Evolutionary conservation across 1,139 yeast genomes (phyloP), one percentile per base, ranked within the genome.

Genomic region (Geotrichum cucujoidarum): DNA sequence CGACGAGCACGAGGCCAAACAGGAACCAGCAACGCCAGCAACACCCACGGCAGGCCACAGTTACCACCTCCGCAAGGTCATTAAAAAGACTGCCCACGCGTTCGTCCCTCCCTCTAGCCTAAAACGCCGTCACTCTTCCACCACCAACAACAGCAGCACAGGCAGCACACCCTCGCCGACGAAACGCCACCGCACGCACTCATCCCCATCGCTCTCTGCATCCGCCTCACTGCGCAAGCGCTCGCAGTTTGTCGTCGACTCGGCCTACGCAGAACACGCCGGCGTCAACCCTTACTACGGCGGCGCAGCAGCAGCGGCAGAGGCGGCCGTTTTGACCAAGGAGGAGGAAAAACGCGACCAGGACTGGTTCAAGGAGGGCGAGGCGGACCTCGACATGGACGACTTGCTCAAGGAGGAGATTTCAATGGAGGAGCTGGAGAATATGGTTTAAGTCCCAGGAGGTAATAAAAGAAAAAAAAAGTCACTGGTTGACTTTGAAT

Each of bases 61-160:
- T n/a, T 58, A 58, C 40, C 56, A 54, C 47, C 53, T 58, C 22
- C 46, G 61, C 10, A 47, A 51, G 35, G 57, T 53, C 34, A 58
- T 58, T 36, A 58, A 58, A 40, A 55, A 57, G 43, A 58, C 61
- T 13, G 60, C 60, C 7, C 58, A 58, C 33, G 61, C 61, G n/a
- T 57, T 52, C 42, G 39, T 35, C n/a, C n/a, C n/a, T n/a, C n/a
- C n/a, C n/a, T n/a, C n/a, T n/a, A n/a, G n/a, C n/a, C n/a, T n/a
- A n/a, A n/a, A n/a, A n/a, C n/a, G n/a, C n/a, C n/a, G n/a, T n/a
- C n/a, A n/a, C n/a, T n/a, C n/a, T n/a, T n/a, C n/a, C n/a, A n/a
- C n/a, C n/a, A n/a, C n/a, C n/a, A n/a, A n/a, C n/a, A n/a, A n/a
- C n/a, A n/a, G n/a, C n/a, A n/a, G n/a, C n/a, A n/a, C n/a, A n/a